Percentiles rank a stretch among this genome's conserved stretches.
Evolutionary conservation across 805 yeast genomes (phyloP).

Genomic region (Pichia membranifaciens): DNA sequence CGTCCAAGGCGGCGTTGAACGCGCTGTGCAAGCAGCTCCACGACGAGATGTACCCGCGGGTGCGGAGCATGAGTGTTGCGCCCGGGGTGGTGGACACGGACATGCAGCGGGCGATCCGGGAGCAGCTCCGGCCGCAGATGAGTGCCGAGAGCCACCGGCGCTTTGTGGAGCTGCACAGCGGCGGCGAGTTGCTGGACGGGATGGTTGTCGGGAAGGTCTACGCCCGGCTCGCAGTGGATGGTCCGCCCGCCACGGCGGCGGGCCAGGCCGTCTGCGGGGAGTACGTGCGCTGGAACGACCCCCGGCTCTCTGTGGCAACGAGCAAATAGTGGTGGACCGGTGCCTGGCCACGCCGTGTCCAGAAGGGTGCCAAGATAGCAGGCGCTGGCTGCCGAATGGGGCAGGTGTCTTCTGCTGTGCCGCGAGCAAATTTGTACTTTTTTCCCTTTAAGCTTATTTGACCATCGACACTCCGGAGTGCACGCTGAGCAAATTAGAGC

Average conservation of each 20-base stretch:
- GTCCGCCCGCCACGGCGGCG: slow-evolving; percentile 51
- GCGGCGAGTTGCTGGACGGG: slow-evolving; percentile 58
- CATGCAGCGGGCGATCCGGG: slow-evolving; percentile 82
- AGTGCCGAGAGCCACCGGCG: slow-evolving; percentile 48
- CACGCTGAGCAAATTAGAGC: too few relatives aligned
- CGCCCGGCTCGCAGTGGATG: slow-evolving; percentile 58
- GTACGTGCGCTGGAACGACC: slow-evolving; percentile 46
- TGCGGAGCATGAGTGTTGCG: slow-evolving; percentile 68
- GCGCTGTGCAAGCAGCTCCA: slow-evolving; percentile 65
- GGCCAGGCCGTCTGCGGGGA: slow-evolving; percentile 58
- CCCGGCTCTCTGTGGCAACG: neutral
- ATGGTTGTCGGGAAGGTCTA: slow-evolving; percentile 66
- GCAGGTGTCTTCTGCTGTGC: too few relatives aligned
- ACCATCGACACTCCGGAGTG: too few relatives aligned
- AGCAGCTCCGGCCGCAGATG: slow-evolving; percentile 56
- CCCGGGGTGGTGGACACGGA: slow-evolving; percentile 93
- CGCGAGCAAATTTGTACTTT: too few relatives aligned
- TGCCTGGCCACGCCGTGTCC: too few relatives aligned
- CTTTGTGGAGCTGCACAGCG: slow-evolving; percentile 57
- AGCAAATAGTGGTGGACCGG: too few relatives aligned
- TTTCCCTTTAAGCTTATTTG: too few relatives aligned
- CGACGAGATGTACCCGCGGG: slow-evolving; percentile 51
- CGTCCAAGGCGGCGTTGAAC: slow-evolving; percentile 88
- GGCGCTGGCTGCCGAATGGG: too few relatives aligned
- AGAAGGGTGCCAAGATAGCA: too few relatives aligned